Evolutionary conservation across 768 basidiomycete species (phyloP), one percentile per base, ranked within the genome.

Genomic region (Sporobolomyces pararoseus): DNA sequence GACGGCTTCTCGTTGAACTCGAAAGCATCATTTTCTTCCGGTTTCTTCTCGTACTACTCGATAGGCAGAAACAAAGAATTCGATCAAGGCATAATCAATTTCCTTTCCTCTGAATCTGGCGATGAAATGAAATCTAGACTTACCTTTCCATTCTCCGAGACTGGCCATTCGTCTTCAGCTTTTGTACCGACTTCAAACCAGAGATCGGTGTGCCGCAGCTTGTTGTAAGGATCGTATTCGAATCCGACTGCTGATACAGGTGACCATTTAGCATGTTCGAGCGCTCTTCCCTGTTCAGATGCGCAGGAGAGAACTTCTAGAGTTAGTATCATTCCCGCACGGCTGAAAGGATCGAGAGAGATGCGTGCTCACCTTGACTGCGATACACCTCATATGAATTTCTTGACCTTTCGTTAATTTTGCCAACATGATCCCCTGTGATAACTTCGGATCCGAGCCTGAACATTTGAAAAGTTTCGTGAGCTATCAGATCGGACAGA

Each of bases 181-280:
- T 93, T 87, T 29, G 82, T 84, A 80, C 76, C 76, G 34, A 77
- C 76, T 74, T 99, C 96, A 78, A 84, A 91, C 96, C 96, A 98
- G 79, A 96, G 86, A 3, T 89, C 86, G 4, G 96, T 98, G 80
- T 99, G 96, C 62, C 93, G 86, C 37, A 99, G 83, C 79, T 92
- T 92, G 82, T 99, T 99, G 83, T 97, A 85, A 17, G 96, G 96
- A 80, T 99, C 96, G 72, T 99, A 99, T 81, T 99, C 96, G 73
- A 95, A 98, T 12, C 88, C 86, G 23, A 99, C 88, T 12, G 96
- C 92, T 2, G 92, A 89, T 69, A 93, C 90, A 17, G 96, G 95
- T 0, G 92, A 95, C 91, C 95, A 99, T 81, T 99, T 99, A 17
- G 96, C 93, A 78, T 99, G 96, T 79, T 96, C 92, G 82, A 97